phyloP scores from a whole-genome alignment of 1,284 basidiomycete genomes.

The Ustilago nuda region DNA sequence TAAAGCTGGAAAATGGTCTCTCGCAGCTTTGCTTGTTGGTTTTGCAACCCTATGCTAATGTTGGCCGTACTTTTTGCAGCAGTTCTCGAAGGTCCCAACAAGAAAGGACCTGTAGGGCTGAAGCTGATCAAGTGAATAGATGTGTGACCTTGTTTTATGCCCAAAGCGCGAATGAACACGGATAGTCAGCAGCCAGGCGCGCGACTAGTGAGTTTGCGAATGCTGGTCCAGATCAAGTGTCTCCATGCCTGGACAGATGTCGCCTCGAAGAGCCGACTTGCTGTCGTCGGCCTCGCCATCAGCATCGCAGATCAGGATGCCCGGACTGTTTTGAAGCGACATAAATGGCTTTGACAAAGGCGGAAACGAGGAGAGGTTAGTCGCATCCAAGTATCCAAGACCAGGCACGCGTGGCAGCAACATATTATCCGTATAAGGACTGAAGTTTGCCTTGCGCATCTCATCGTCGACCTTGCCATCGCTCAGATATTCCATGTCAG shows the following conservation, averaged over 20 bases:
- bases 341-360: constrained; percentile 13
- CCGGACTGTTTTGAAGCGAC: constrained; percentile 33
- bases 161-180: too few species aligned
- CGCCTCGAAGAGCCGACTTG: constrained; percentile 7
- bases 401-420: constrained; percentile 11
- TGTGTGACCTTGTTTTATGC: too few species aligned
- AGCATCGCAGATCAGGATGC: constrained; percentile 13
- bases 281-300: not conserved
- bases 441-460: constrained; percentile 27
- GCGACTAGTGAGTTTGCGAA: not conserved
- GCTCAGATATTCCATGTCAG: constrained; percentile 14
- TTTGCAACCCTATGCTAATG: constrained; percentile 4
- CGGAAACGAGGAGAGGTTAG: constrained; percentile 17
- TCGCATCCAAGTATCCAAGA: constrained; percentile 14
- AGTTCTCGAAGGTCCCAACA: not conserved
- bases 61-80: constrained; percentile 5
- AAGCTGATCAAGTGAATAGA: not conserved
- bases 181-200: not conserved
- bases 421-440: constrained; percentile 44
- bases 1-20: constrained; percentile 9
- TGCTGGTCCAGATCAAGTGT: constrained; percentile 19
- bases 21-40: constrained; percentile 16
- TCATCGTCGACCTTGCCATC: constrained; percentile 13
- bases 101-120: not conserved
- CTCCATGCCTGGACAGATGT: constrained; percentile 22